Conservation (phyloP, 805 yeast genomes). For the Metschnikowia corniflorae region DNA sequence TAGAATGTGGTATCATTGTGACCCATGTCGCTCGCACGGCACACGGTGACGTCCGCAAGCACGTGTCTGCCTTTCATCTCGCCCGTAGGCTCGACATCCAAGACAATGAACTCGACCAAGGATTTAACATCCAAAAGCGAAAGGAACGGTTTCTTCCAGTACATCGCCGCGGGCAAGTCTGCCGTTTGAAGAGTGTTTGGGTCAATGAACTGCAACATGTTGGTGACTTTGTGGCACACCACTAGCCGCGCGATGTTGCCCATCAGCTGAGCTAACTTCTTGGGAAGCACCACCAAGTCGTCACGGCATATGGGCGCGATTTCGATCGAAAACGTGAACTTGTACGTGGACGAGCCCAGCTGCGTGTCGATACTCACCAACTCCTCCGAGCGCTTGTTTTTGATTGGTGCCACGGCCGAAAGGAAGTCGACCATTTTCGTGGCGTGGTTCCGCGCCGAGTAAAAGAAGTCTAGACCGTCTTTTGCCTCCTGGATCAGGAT, state of each 20-base stretch:
- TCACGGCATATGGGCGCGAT: conserved; percentile 96
- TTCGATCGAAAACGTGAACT: conserved; percentile 90
- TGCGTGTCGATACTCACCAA: conserved; percentile 90
- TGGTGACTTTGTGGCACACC: conserved; percentile 79
- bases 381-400: conserved; percentile 82
- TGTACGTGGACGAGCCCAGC: conserved; percentile 81
- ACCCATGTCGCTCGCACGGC: conserved; percentile 88
- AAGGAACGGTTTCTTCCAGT: conserved; percentile 80
- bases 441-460: conserved; percentile 86
- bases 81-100: conserved; percentile 93
- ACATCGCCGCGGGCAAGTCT: conserved; percentile 66
- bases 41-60: conserved; percentile 85
- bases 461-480: conserved; percentile 94
- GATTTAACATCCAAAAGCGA: conserved; percentile 73
- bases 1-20: conserved; percentile 78
- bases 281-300: conserved; percentile 89
- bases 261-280: conserved; percentile 74
- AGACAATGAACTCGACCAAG: conserved; percentile 78
- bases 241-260: conserved; percentile 83
- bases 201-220: conserved; percentile 82
- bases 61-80: conserved; percentile 70
- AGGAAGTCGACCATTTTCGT: conserved; percentile 90
- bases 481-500: conserved; percentile 87
- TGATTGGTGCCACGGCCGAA: conserved; percentile 78
- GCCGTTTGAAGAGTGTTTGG: conserved; percentile 75